Conservation (phyloP, 2,329 filamentous ascomycete species). For the Cladophialophora psammophila region DNA sequence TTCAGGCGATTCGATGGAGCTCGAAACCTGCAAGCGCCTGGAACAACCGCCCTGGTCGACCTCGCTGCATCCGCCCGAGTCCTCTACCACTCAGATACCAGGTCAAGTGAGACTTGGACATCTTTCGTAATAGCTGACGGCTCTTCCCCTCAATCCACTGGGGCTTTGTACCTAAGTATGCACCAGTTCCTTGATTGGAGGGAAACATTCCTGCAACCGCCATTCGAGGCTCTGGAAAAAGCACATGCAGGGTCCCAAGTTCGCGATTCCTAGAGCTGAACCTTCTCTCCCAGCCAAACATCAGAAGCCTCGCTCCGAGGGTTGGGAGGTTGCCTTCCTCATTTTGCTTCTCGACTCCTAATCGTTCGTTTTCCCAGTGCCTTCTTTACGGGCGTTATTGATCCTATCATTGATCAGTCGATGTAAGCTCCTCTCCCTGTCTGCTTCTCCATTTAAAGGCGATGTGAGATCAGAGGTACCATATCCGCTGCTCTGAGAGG, state of each 20-base stretch:
- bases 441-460: background rate
- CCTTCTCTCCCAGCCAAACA: constrained; percentile 7
- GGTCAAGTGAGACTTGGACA: constrained; percentile 2
- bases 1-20: constrained; percentile 20
- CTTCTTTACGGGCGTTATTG: background rate
- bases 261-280: constrained; percentile 2
- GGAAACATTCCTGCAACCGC: constrained; percentile 23
- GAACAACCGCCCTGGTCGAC: constrained; percentile 25
- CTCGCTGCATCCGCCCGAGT: constrained; percentile 20
- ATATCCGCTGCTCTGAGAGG: background rate
- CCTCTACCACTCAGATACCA: constrained; percentile 31
- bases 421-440: background rate
- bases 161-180: background rate
- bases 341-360: constrained; percentile 7
- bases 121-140: constrained; percentile 16
- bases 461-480: background rate
- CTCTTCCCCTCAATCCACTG: constrained; percentile 2
- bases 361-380: background rate
- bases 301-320: constrained; percentile 8
- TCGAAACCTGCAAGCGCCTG: constrained; percentile 32
- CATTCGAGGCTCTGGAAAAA: constrained; percentile 26
- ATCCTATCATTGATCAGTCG: background rate
- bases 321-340: constrained; percentile 28
- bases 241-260: constrained; percentile 25
- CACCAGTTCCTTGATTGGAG: constrained; percentile 8